Evolutionary conservation across 345 rosid species (phyloP).

Genomic region (Eucalyptus sp.): DNA sequence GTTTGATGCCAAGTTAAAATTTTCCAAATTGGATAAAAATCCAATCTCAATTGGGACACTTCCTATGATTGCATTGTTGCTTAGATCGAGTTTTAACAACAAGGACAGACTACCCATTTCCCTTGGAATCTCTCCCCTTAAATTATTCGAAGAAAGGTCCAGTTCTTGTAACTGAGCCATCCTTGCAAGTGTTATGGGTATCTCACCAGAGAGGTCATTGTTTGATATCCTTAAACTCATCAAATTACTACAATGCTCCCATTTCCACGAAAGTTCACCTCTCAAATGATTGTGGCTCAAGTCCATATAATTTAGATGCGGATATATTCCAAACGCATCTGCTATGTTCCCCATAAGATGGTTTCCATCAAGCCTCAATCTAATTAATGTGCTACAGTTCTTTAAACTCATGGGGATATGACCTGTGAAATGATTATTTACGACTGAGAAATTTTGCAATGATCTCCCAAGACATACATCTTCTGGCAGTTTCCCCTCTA

Average conservation of each 20-base stretch:
- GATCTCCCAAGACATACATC: not conserved
- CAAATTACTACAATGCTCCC: not conserved
- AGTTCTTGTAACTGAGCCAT: not conserved
- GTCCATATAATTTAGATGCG: not conserved
- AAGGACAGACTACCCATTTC: not conserved
- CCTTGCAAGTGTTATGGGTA: not conserved
- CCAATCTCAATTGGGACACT: not conserved
- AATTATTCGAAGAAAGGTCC: not conserved
- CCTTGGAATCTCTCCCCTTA: not conserved
- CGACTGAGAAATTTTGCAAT: not conserved
- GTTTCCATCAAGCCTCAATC: not conserved
- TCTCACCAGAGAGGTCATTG: not conserved
- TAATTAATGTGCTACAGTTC: not conserved
- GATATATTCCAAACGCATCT: not conserved
- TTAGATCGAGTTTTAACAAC: not conserved
- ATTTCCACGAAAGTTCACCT: not conserved
- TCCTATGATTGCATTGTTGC: not conserved
- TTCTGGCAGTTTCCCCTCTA: not conserved
- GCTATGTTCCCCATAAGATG: not conserved
- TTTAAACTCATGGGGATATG: not conserved
- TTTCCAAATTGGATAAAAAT: not conserved
- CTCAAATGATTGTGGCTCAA: not conserved
- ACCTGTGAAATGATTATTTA: not conserved
- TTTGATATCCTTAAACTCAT: not conserved
- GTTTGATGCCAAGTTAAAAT: not conserved